These are phyloP conservation scores for Carallia pectinifolia DNA, from an alignment of 345 rosid genomes.

Conservation along the genomic window DNA sequence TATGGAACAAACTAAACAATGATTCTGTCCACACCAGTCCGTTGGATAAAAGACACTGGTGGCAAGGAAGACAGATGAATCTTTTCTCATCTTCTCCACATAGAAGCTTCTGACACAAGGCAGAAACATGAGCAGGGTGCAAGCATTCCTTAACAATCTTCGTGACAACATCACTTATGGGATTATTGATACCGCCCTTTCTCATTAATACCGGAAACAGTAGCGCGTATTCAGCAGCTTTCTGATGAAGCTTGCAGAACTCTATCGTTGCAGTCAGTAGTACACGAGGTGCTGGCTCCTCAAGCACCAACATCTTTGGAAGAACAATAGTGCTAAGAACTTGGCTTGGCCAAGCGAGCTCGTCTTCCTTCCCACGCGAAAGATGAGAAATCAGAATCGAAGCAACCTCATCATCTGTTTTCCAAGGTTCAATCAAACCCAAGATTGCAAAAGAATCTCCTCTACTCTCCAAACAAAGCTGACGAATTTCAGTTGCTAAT, in stretches of 20 bases:
- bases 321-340: conserved; percentile 60
- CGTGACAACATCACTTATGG: conserved; percentile 49
- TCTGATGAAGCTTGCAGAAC: conserved; percentile 65
- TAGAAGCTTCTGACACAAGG: conserved; percentile 66
- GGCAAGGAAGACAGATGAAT: conserved; percentile 56
- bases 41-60: conserved; percentile 42
- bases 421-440: conserved; percentile 70
- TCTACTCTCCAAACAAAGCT: conserved; percentile 45
- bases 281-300: conserved; percentile 57
- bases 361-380: conserved; percentile 36
- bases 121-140: conserved; percentile 72
- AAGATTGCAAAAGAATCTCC: conserved; percentile 41
- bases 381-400: conserved; percentile 52
- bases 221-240: conserved; percentile 58
- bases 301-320: conserved; percentile 61
- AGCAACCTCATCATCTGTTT: conserved; percentile 63
- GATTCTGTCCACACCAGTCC: conserved; percentile 73
- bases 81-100: conserved; percentile 46
- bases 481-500: conserved; percentile 48
- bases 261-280: conserved; percentile 49
- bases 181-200: conserved; percentile 59
- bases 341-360: conserved; percentile 66
- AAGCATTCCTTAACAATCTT: conserved; percentile 67
- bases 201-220: conserved; percentile 53
- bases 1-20: conserved; percentile 55